A percentile compares a stretch with the other conserved stretches of the same genome.
Evolutionary conservation across 345 rosid genomes (phyloP).

Genomic region (Barbarea vulgaris): DNA sequence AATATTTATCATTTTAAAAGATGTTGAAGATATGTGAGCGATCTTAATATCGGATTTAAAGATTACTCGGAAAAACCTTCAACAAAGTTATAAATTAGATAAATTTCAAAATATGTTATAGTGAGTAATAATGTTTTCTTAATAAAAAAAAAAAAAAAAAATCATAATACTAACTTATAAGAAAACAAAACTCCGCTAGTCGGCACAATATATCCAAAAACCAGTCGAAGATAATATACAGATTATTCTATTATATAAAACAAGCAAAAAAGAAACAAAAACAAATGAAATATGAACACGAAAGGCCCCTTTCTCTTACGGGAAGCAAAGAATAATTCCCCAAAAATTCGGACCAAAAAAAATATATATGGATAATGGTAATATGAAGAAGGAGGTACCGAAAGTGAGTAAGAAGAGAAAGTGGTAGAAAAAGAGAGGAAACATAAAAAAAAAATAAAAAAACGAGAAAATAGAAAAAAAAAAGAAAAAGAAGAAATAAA

Average conservation of each 20-base stretch:
- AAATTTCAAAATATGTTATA: not conserved
- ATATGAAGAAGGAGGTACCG: constrained; percentile 27
- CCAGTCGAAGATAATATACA: not conserved
- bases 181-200: not conserved
- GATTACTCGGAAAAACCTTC: not conserved
- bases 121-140: not conserved
- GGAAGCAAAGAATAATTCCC: constrained; percentile 34
- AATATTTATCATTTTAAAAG: not conserved
- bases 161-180: not conserved
- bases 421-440: constrained; percentile 19
- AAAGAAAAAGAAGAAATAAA: not conserved
- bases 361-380: constrained; percentile 34
- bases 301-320: constrained; percentile 12
- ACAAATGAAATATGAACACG: constrained; percentile 39
- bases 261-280: not conserved
- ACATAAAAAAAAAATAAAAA: too few species aligned
- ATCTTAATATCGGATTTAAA: not conserved
- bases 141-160: not conserved
- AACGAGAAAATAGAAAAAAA: not conserved
- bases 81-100: not conserved
- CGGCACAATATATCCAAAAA: not conserved
- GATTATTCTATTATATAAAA: not conserved
- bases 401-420: constrained; percentile 33
- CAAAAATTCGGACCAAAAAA: constrained; percentile 23
- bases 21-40: not conserved